phyloP scores from a whole-genome alignment of 208 protist genomes.

The Pavlovales sp. region DNA sequence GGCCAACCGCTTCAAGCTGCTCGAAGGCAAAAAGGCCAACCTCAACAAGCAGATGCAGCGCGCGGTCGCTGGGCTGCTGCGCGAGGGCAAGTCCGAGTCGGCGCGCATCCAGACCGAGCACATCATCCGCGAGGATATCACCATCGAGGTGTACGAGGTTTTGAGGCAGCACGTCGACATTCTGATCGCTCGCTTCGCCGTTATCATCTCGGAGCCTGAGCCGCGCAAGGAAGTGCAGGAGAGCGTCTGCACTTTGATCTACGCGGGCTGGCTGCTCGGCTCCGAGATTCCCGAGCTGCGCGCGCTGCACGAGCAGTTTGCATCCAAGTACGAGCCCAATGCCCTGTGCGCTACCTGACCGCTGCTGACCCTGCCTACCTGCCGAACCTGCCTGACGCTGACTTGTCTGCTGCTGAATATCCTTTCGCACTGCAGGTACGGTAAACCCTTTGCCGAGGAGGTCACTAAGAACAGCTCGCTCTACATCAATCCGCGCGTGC shows the following conservation, averaged over 20 bases:
- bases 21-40: slow-evolving; percentile 10
- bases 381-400: too few species aligned
- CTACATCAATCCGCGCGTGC: slow-evolving; percentile 17
- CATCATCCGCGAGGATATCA: slow-evolving; percentile 41
- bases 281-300: slow-evolving; percentile 27
- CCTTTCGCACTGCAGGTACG: too few species aligned
- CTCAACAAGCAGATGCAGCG: slow-evolving; percentile 20
- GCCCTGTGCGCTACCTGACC: too few species aligned
- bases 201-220: not conserved
- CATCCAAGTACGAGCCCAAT: too few species aligned
- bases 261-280: slow-evolving; percentile 16
- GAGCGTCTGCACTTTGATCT: not conserved
- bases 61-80: slow-evolving; percentile 2
- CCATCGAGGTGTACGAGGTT: slow-evolving; percentile 20
- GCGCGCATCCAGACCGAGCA: slow-evolving; percentile 41
- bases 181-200: slow-evolving; percentile 2
- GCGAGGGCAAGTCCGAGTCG: slow-evolving; percentile 8
- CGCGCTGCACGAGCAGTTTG: slow-evolving; percentile 4
- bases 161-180: not conserved
- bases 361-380: too few species aligned
- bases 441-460: slow-evolving; percentile 3
- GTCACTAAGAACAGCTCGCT: not conserved
- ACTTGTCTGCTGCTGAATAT: too few species aligned
- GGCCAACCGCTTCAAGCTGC: slow-evolving; percentile 11
- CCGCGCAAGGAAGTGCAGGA: not conserved